Conservation (phyloP, 148 eudicot species). For the Limonium bicolor region DNA sequence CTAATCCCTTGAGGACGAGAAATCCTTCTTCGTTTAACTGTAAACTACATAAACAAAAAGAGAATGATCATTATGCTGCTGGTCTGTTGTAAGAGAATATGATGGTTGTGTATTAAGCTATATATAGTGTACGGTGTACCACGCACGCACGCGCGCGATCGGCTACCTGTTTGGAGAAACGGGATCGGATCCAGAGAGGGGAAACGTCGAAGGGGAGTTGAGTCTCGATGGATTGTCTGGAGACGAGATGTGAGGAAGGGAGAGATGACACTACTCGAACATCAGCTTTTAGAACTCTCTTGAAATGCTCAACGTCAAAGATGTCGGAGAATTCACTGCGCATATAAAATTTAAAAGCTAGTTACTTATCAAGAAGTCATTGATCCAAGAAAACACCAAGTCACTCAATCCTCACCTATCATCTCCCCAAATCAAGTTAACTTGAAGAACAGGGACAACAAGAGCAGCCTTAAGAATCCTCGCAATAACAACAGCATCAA, state of each 20-base stretch:
- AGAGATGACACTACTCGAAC: conserved; percentile 58
- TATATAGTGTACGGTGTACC: too few species aligned
- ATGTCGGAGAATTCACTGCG: conserved; percentile 63
- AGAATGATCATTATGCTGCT: too few species aligned
- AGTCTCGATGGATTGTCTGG: conserved; percentile 43
- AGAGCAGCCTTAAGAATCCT: conserved; percentile 62
- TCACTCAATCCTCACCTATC: conserved; percentile 27
- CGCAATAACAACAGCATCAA: conserved; percentile 63
- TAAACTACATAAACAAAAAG: conserved; percentile 5
- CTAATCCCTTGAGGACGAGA: conserved; percentile 58
- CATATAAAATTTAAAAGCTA: too few species aligned
- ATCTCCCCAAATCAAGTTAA: conserved; percentile 60
- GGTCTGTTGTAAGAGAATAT: too few species aligned
- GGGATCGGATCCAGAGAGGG: conserved; percentile 63
- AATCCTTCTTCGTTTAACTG: conserved; percentile 61
- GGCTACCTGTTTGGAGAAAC: conserved; percentile 54
- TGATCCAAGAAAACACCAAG: background rate
- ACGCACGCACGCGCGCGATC: too few species aligned
- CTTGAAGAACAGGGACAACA: conserved; percentile 52
- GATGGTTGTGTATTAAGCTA: too few species aligned
- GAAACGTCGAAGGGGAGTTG: conserved; percentile 54
- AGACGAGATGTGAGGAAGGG: conserved; percentile 51
- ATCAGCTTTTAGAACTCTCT: conserved; percentile 62
- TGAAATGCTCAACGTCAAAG: conserved; percentile 74
- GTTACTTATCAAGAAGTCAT: too few species aligned